These are phyloP conservation scores for Syzygium oleosum DNA, from an alignment of 345 rosid genomes.

Conservation along the genomic window DNA sequence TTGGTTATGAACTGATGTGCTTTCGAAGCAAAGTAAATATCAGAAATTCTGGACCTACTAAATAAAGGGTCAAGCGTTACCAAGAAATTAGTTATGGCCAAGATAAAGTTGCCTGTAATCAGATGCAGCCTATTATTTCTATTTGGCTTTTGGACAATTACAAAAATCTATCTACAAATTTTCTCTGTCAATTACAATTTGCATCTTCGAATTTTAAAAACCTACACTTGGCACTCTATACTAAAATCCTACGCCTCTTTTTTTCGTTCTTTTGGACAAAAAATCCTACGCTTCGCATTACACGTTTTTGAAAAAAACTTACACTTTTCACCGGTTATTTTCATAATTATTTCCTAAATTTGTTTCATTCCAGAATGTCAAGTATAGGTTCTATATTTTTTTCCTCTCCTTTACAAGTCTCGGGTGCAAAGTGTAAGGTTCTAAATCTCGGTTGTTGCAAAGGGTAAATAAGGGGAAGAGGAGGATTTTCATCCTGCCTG, in stretches of 20 bases:
- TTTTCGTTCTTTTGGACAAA: too few relatives aligned
- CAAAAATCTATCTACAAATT: not conserved
- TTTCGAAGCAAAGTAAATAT: not conserved
- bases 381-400: not conserved
- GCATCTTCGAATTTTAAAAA: not conserved
- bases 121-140: not conserved
- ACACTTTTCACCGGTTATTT: not conserved
- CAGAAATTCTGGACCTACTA: not conserved
- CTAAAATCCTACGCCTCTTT: not conserved
- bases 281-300: not conserved
- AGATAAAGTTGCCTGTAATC: not conserved
- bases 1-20: not conserved
- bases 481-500: not conserved
- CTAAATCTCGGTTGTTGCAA: not conserved
- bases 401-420: not conserved
- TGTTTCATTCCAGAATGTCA: not conserved
- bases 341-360: not conserved
- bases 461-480: not conserved
- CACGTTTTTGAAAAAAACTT: not conserved
- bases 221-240: not conserved
- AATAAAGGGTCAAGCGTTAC: not conserved
- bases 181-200: not conserved
- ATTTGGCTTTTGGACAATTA: not conserved
- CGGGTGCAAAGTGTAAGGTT: not conserved
- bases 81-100: not conserved